phyloP scores from a whole-genome alignment of 352 stramenopile species.

The Phytophthora pluvialis region DNA sequence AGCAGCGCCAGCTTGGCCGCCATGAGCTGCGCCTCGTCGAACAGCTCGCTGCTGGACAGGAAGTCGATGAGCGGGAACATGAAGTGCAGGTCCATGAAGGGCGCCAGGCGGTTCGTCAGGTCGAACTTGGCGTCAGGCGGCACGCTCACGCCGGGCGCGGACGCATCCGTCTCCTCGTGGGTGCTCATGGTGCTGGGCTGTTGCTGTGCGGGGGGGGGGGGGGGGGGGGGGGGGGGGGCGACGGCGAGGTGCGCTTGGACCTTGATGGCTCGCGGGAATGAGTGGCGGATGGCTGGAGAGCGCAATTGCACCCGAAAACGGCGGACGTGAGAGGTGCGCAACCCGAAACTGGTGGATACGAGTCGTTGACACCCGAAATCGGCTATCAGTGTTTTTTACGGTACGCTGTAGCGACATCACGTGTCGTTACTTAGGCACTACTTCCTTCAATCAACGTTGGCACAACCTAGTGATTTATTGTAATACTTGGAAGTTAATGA shows the following conservation, averaged over 20 bases:
- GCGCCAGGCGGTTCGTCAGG: constrained; percentile 93
- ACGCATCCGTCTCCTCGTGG: constrained; percentile 50
- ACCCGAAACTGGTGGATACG: constrained; percentile 1
- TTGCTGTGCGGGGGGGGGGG: neutral
- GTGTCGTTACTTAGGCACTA: neutral
- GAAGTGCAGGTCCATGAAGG: constrained; percentile 97
- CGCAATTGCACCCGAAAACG: neutral
- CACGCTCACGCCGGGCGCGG: constrained; percentile 46
- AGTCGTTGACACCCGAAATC: neutral
- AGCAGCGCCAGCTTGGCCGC: constrained; percentile 92
- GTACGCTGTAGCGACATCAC: neutral
- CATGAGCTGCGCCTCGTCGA: constrained; percentile 92
- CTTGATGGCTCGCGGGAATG: constrained; percentile 42
- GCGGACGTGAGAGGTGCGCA: neutral
- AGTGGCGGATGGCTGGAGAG: constrained; percentile 34
- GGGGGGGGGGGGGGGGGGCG: neutral
- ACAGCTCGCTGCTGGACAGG: constrained; percentile 89
- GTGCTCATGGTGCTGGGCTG: constrained; percentile 37
- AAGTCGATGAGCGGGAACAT: constrained; percentile 98
- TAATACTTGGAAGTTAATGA: no score
- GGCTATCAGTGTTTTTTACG: neutral
- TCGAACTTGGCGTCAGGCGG: constrained; percentile 88
- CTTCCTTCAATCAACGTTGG: neutral
- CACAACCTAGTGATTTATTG: no score
- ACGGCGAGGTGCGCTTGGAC: constrained; percentile 11